Base-by-base conservation (phyloP, 179 eudicot species). In the Camellia oleifera region DNA sequence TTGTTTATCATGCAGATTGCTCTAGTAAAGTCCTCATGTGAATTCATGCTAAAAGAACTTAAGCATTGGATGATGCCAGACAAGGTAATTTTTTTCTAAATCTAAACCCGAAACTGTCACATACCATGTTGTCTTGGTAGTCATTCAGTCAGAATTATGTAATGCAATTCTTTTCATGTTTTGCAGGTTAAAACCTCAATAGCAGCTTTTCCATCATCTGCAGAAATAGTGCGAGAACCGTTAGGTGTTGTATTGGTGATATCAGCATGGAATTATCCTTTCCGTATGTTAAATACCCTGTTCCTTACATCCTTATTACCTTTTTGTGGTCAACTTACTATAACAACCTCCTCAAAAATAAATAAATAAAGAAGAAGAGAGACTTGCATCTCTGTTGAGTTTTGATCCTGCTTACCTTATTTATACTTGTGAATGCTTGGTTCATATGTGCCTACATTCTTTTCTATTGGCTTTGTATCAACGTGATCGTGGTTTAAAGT, bases 251-350 rank as follows among this genome's bases (percentile, higher is more conserved):
- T 89, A 69, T 81, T 93, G 86, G 88, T 93, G 72, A 93, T 93
- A 73, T 92, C 96, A 69, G 90, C 98, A 5, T 92, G 98, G 98
- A 93, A 93, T 83, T 93, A 90, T 84, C 98, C 98, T 61, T 69
- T 93, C 48, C 56, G 97, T 93, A 85, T 82, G 98, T 86, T 32
- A 32, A 32, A 32, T 32, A 32, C 58, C 58, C 32, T 2, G 44
- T 23, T 18, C 40, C 69, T 46, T 77, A 50, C 71, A 46, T 76
- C 79, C 64, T 63, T 5, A 6, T 9, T n/a, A 45, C 46, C 15
- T n/a, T 58, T 58, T 4, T 17, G 15, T n/a, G n/a, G 26, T 46
- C 57, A 48, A 71, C 40, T 46, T 71, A 46, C 9, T 18, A 48
- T 46, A n/a, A 69, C 20, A 0, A 44, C 23, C 53, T 13, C 72